phyloP scores from a whole-genome alignment of 2,329 filamentous ascomycete species.

The Penicillium oxalicum region DNA sequence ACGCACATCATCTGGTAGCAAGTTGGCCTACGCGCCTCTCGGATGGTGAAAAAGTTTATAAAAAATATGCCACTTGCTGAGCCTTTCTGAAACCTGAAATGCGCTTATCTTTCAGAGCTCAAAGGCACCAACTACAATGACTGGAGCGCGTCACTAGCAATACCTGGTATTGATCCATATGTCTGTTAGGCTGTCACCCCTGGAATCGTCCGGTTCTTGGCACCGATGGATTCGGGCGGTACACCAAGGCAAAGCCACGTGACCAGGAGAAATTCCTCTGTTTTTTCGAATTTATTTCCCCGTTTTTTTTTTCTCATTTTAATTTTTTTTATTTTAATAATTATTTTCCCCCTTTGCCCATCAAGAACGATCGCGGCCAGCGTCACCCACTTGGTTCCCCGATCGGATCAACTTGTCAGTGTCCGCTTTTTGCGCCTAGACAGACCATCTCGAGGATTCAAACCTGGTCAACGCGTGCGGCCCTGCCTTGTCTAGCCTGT shows the following conservation, averaged over 20 bases:
- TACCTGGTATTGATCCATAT: no score
- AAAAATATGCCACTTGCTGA: no score
- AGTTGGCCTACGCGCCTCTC: no score
- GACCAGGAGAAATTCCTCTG: slow-evolving; percentile 15
- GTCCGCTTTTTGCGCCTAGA: slow-evolving; percentile 7
- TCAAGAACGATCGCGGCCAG: slow-evolving; percentile 19
- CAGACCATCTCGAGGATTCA: background rate
- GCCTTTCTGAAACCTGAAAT: no score
- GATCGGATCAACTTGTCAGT: slow-evolving; percentile 13
- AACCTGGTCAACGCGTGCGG: background rate
- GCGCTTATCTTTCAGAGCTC: no score
- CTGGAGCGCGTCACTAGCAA: no score
- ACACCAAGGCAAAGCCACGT: slow-evolving; percentile 10
- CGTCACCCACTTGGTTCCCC: slow-evolving; percentile 19
- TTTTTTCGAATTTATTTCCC: slow-evolving; percentile 13
- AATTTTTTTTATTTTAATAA: slow-evolving; percentile 17
- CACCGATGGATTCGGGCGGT: no score
- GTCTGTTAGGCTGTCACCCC: background rate
- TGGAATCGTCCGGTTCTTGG: no score
- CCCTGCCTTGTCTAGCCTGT: slow-evolving; percentile 1
- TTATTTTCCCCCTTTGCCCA: slow-evolving; percentile 16
- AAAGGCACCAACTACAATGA: no score
- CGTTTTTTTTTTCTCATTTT: slow-evolving; percentile 12
- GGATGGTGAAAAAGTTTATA: no score
- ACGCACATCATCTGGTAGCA: no score